Base-by-base conservation (phyloP, 345 rosid genomes). In the Arabidopsis arenosa region DNA sequence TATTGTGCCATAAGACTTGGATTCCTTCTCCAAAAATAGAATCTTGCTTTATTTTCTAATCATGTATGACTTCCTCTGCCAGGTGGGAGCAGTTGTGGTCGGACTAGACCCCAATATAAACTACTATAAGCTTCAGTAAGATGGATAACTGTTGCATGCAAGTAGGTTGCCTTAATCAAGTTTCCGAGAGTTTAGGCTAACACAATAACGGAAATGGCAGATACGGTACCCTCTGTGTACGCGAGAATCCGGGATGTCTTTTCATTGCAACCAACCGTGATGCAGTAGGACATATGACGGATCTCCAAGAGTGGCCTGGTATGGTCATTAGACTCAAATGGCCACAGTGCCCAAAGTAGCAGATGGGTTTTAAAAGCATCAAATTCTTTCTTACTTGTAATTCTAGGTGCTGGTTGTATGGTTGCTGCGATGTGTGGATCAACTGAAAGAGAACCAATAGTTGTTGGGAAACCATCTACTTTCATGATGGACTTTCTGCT, bases 71-170 rank as follows among this genome's bases (percentile, higher is more conserved):
- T 68, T 33, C n/a, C 14, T 33, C 56, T 73, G 65, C 26, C 86
- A 89, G 98, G 98, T 90, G 62, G 98, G 98, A 80, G 98, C 97
- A 36, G 97, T 94, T 67, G 93, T 92, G 69, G 97, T 92, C 52
- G 97, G 97, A 63, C 41, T 90, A 51, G 97, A 94, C 72, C 96
- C 93, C 21, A 39, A 63, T 57, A 85, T 94, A 65, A 94, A 94
- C 87, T 92, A 86, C 80, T 92, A 86, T 84, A 94, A 94, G 88
- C 97, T 94, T 78, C 97, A 90, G 97, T 89, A 85, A 81, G 96
- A 73, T 69, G 53, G 53, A 76, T 72, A 49, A 52, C 62, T 72
- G 14, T 48, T 17, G 52, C n/a, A 45, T 55, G 41, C 80, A 35
- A 62, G 28, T 68, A 1, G 0, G 43, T 49, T 57, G 55, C 49